These are phyloP conservation scores for Paramecium biaurelia DNA, from an alignment of 73 alveolate species.

Conservation along the genomic window DNA sequence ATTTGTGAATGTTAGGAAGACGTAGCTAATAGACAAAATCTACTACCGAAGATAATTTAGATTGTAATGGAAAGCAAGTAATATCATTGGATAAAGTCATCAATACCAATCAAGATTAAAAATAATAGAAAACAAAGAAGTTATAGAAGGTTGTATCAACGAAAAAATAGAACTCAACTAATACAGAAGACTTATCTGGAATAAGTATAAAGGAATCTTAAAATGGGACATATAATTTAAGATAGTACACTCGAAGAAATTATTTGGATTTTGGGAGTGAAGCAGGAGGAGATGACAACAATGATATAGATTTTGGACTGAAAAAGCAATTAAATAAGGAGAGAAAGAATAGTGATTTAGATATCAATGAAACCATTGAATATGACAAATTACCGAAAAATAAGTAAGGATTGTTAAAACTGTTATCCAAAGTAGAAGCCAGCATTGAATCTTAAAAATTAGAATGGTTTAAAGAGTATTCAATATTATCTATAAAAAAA, in stretches of 20 bases:
- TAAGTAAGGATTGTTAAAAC: not conserved
- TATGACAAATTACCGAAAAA: constrained; percentile 48
- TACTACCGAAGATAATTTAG: not conserved
- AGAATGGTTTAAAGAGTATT: constrained; percentile 52
- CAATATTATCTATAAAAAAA: not conserved
- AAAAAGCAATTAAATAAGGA: not conserved
- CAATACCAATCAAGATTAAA: not conserved
- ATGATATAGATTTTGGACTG: constrained; percentile 37
- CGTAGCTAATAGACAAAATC: not conserved
- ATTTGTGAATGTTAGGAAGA: constrained; percentile 54
- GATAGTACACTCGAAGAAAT: constrained; percentile 29
- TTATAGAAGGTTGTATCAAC: not conserved
- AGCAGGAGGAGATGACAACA: constrained; percentile 44
- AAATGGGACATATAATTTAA: constrained; percentile 33
- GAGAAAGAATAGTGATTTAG: constrained; percentile 31
- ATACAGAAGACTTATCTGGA: constrained; percentile 23
- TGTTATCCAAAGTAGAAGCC: not conserved
- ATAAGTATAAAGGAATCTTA: not conserved
- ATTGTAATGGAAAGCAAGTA: constrained; percentile 2
- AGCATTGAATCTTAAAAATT: constrained; percentile 10
- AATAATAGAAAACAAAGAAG: not conserved
- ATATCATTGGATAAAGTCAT: not conserved
- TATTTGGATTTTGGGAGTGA: constrained; percentile 51
- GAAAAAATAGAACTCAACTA: constrained; percentile 11
- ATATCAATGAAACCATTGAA: constrained; percentile 42